These are phyloP conservation scores for Phytophthora foliorum DNA, from an alignment of 352 stramenopile species.

Conservation along the genomic window DNA sequence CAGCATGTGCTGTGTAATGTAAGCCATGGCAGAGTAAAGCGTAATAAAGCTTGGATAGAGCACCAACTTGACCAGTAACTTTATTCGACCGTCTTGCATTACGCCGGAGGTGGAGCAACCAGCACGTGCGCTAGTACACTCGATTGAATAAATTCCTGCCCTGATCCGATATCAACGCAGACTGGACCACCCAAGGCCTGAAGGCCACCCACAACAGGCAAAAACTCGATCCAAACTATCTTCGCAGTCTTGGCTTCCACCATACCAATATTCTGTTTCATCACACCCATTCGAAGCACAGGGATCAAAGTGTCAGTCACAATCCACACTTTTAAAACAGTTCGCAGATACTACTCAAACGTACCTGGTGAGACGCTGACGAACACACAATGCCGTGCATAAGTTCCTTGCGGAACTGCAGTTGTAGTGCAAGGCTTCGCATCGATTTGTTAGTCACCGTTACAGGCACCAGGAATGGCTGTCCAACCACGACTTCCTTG, in stretches of 20 bases:
- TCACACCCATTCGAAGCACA: not conserved
- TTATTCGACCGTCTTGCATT: conserved; percentile 29
- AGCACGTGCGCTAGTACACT: conserved; percentile 64
- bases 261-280: conserved; percentile 65
- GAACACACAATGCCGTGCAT: conserved; percentile 81
- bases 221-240: conserved; percentile 67
- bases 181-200: conserved; percentile 68
- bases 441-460: conserved; percentile 76
- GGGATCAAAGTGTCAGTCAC: not conserved
- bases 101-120: conserved; percentile 39
- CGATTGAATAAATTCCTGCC: conserved; percentile 63
- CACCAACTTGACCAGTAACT: conserved; percentile 6
- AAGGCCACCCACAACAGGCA: conserved; percentile 73
- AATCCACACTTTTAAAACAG: not conserved
- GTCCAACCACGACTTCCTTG: conserved; percentile 55
- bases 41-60: conserved; percentile 7
- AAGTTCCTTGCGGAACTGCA: conserved; percentile 80
- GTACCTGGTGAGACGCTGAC: conserved; percentile 79
- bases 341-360: not conserved
- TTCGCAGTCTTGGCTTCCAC: conserved; percentile 57
- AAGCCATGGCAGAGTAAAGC: conserved; percentile 23
- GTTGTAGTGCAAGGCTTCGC: conserved; percentile 70
- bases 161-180: conserved; percentile 75
- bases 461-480: conserved; percentile 61
- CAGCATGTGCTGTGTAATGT: conserved; percentile 64